Evolutionary conservation across 495 filamentous ascomycete genomes (phyloP).

Genomic region (Neurospora sp.): DNA sequence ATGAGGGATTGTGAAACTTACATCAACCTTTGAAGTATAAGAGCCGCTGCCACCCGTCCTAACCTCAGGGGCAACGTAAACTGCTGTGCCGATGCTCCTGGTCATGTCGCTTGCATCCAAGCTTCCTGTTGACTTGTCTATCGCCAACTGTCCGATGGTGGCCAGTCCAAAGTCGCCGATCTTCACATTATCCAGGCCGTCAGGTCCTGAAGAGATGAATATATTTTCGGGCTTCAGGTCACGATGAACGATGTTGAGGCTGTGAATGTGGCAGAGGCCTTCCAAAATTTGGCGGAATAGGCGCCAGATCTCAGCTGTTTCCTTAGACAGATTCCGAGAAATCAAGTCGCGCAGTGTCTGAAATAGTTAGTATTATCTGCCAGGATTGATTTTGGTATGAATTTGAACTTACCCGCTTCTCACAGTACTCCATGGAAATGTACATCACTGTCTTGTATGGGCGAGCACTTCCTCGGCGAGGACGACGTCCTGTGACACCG

Average conservation of each 20-base stretch:
- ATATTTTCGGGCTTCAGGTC: constrained; percentile 98
- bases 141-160: constrained; percentile 66
- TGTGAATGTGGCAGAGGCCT: constrained; percentile 82
- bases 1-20: constrained; percentile 30
- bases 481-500: constrained; percentile 10
- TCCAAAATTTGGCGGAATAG: constrained; percentile 87
- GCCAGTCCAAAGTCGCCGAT: constrained; percentile 96
- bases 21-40: constrained; percentile 90
- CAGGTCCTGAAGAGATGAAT: constrained; percentile 58
- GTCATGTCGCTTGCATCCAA: constrained; percentile 48
- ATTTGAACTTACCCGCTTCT: constrained; percentile 58
- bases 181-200: constrained; percentile 75
- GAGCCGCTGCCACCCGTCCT: constrained; percentile 57
- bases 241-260: constrained; percentile 85
- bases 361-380: background rate
- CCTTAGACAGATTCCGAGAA: constrained; percentile 57
- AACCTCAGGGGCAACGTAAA: constrained; percentile 92
- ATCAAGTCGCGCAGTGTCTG: constrained; percentile 89
- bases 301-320: constrained; percentile 73
- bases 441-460: constrained; percentile 35
- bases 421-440: constrained; percentile 88
- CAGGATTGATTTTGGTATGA: background rate
- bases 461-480: constrained; percentile 23
- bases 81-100: constrained; percentile 84
- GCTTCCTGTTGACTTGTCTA: constrained; percentile 56